Evolutionary conservation across 1,284 basidiomycete species (phyloP), one percentile per base, ranked within the genome.

Genomic region (Pisolithus thermaeus): DNA sequence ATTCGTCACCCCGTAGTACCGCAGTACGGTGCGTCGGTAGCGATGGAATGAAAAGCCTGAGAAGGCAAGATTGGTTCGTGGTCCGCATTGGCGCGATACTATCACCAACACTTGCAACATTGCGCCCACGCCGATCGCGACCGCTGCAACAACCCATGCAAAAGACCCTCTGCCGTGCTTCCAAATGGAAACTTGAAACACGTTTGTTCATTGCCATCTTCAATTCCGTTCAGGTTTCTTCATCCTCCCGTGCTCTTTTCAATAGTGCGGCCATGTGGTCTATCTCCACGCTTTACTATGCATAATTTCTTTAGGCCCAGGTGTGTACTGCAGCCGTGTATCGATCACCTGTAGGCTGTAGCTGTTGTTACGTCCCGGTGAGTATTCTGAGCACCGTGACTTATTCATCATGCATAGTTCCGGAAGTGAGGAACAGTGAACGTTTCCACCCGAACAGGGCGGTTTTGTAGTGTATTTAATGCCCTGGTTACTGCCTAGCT

Each of bases 101-200:
- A n/a, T 25, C 4, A 18, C 3, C 9, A 39, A 27, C 9, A 63
- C 84, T 70, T 64, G 87, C 87, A 83, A 27, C 7, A 6, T 74
- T 57, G 84, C 85, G 53, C 83, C 75, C 65, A 84, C 70, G 28
- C 85, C 86, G 47, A 87, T 74, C 36, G 84, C 84, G 63, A 90
- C 90, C 25, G 82, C 83, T 40, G 84, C 76, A 8, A 83, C 71
- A 37, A 88, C 88, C 87, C 87, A 90, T 1, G 81, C 84, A 54
- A 81, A 71, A 16, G 82, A 81, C 25, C 64, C 83, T 87, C 59
- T 79, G 77, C 64, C 78, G 74, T 2, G 88, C 81, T 62, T 80
- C 73, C 52, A 78, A 55, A 16, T 74, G 62, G 62, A 78, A 70
- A 46, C 75, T 67, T 22, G 68, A 66, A 45, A 87, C 72, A 41